Evolutionary conservation across 169 alveolate genomes (phyloP).

Genomic region (Hepatocystis sp.): DNA sequence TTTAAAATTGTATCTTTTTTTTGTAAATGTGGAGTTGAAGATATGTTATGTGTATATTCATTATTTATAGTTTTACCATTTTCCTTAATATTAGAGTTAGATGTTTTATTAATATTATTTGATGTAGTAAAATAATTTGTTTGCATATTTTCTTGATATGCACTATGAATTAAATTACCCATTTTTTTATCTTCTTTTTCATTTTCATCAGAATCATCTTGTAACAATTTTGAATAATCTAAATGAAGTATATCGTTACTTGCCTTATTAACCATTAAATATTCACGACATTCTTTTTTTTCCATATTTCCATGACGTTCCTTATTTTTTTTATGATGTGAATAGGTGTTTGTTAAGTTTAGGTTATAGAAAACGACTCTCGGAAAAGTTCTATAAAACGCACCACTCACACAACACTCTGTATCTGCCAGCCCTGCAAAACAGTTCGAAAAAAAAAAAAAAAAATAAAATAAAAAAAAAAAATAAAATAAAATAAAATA

Average conservation of each 20-base stretch:
- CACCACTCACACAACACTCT: constrained; percentile 90
- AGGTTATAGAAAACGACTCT: constrained; percentile 85
- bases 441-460: not conserved
- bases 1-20: constrained; percentile 20
- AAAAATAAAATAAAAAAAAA: too few species aligned
- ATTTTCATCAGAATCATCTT: not conserved
- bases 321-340: constrained; percentile 7
- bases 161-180: too few species aligned
- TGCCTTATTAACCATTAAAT: constrained; percentile 28
- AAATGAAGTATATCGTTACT: constrained; percentile 58
- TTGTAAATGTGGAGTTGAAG: too few species aligned
- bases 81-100: too few species aligned
- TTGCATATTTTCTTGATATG: too few species aligned
- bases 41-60: too few species aligned
- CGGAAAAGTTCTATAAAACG: constrained; percentile 88
- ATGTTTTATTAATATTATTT: too few species aligned
- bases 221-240: constrained; percentile 22
- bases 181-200: not conserved
- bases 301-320: constrained; percentile 29
- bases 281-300: constrained; percentile 67
- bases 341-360: constrained; percentile 18
- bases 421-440: constrained; percentile 88
- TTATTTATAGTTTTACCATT: too few species aligned
- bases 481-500: too few species aligned
- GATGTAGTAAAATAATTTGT: too few species aligned